Base-by-base conservation (phyloP, 108 stramenopile genomes). In the Cyclostephanos tholiformis region DNA sequence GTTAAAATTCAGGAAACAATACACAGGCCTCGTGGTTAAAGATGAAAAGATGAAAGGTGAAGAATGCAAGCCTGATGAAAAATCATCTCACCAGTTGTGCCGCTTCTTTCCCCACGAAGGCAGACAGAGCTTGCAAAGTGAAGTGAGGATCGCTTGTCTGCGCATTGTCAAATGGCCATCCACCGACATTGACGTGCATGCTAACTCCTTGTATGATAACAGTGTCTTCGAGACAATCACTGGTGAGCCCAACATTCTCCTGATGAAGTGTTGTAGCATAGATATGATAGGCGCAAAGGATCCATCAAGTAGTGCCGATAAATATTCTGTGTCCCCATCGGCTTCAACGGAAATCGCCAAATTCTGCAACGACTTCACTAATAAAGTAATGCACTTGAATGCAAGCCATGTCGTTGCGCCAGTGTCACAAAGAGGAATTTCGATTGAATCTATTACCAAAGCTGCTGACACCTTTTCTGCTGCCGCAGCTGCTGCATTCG, bases 91-190 rank as follows among this genome's bases (percentile, higher is more conserved):
- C 78, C 68, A 65, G 23, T 67, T 65, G 19, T 87, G 43, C 32
- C 91, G 84, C 32, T 86, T 86, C 51, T 89, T 88, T 48, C 91
- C 91, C 91, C 94, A 92, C n/a, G 89, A 71, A 26, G 94, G 94
- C 23, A 95, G 67, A n/a, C 89, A 91, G 11, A 95, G 75, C 66
- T 95, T 95, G 76, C 90, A 92, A 14, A 95, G 66, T 10, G 91
- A 91, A 23, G 91, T 82, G 8, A 95, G 65, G 41, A 95, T 71
- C 3, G 89, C 89, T 26, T 86, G 79, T 41, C 93, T 69, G 13
- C 89, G 82, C 77, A 91, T 63, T 17, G 62, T 66, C 61, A 65
- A 48, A 43, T 68, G 36, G 16, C 74, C 46, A 65, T 78, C 82
- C 49, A 78, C 52, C 22, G 50, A 20, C 58, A 84, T 80, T 9